phyloP scores from a whole-genome alignment of 192 early-diverging fungal species.

The Backusella tuberculispora region DNA sequence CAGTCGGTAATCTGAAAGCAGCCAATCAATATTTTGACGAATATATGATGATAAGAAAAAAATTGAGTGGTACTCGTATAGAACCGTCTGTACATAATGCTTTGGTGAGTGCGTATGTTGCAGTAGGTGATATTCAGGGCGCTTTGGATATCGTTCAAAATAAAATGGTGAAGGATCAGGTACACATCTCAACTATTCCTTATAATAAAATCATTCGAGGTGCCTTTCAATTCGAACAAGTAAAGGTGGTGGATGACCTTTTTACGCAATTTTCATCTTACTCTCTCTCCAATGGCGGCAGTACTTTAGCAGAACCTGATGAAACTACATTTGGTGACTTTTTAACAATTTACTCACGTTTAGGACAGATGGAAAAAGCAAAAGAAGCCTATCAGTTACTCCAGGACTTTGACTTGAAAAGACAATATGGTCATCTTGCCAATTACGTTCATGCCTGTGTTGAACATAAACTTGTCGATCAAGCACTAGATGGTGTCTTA shows the following conservation, averaged over 20 bases:
- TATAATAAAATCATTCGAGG: slow-evolving; percentile 40
- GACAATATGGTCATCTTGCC: slow-evolving; percentile 40
- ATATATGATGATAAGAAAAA: slow-evolving; percentile 20
- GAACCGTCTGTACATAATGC: slow-evolving; percentile 37
- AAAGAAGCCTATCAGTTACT: slow-evolving; percentile 12
- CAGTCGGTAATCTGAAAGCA: slow-evolving; percentile 28
- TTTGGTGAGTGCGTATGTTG: slow-evolving; percentile 36
- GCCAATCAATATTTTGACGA: slow-evolving; percentile 39
- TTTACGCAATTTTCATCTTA: slow-evolving; percentile 7
- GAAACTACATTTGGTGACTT: slow-evolving; percentile 33
- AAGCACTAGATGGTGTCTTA: slow-evolving; percentile 19
- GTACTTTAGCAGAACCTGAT: slow-evolving; percentile 33
- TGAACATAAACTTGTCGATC: not conserved
- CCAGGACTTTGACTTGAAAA: slow-evolving; percentile 21
- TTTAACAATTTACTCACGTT: slow-evolving; percentile 16
- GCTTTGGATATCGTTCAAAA: slow-evolving; percentile 40
- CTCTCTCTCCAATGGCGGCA: not conserved
- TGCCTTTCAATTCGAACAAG: slow-evolving; percentile 19
- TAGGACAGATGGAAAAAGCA: slow-evolving; percentile 20
- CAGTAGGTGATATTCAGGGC: slow-evolving; percentile 28
- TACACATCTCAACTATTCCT: slow-evolving; percentile 11
- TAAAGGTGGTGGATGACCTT: slow-evolving; percentile 10
- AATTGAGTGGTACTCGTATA: slow-evolving; percentile 16
- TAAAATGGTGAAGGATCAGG: slow-evolving; percentile 33
- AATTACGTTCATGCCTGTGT: slow-evolving; percentile 32